These are phyloP conservation scores for Mortierella polycephala DNA, from an alignment of 371 early-diverging fungal species.

Conservation along the genomic window DNA sequence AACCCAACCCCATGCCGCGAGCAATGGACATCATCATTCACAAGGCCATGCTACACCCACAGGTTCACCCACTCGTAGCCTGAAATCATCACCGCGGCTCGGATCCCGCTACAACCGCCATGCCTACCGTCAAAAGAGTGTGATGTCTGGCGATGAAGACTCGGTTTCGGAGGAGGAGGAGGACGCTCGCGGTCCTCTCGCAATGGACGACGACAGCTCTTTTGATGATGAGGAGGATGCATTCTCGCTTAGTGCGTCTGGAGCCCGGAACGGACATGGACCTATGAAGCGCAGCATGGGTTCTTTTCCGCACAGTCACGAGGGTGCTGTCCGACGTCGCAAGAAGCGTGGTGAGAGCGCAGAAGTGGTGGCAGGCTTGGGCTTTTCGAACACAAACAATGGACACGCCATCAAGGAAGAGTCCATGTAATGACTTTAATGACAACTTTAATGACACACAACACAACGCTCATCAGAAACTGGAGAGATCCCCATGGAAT, in stretches of 20 bases:
- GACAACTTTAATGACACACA: slow-evolving; percentile 15
- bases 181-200: slow-evolving; percentile 22
- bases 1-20: slow-evolving; percentile 22
- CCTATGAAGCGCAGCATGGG: slow-evolving; percentile 55
- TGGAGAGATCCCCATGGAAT: no score
- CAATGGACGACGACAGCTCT: slow-evolving; percentile 47
- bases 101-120: slow-evolving; percentile 41
- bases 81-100: slow-evolving; percentile 46
- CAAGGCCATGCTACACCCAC: slow-evolving; percentile 30
- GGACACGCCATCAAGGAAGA: slow-evolving; percentile 38
- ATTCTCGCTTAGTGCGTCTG: slow-evolving; percentile 9
- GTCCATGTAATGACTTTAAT: slow-evolving; percentile 13
- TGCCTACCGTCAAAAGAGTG: slow-evolving; percentile 43
- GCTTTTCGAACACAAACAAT: slow-evolving; percentile 16
- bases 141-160: slow-evolving; percentile 50
- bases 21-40: slow-evolving; percentile 15
- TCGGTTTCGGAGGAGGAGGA: slow-evolving; percentile 37
- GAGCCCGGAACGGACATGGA: slow-evolving; percentile 28
- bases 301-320: slow-evolving; percentile 20
- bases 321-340: slow-evolving; percentile 41
- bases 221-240: slow-evolving; percentile 39
- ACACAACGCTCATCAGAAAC: no score
- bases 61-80: slow-evolving; percentile 44
- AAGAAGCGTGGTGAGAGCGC: slow-evolving; percentile 54
- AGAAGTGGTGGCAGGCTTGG: slow-evolving; percentile 42